Evolutionary conservation across 495 filamentous ascomycete species (phyloP), one percentile per base, ranked within the genome.

Genomic region (Chaetomium fimeti): DNA sequence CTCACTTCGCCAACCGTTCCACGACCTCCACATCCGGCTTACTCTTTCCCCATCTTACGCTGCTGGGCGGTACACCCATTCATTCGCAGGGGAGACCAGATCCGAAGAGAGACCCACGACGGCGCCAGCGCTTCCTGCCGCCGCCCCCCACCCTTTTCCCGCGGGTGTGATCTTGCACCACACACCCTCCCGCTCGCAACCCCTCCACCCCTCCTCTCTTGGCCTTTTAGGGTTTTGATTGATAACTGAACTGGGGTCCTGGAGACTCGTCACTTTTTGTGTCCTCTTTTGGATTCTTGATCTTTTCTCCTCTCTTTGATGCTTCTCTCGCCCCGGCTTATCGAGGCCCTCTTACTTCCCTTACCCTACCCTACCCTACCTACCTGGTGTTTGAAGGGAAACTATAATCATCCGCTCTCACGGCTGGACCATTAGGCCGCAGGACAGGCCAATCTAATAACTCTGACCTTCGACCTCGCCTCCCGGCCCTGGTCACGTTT

Each of bases 171-270:
- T 63, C 66, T 68, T 69, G 66, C 61, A 64, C 52, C 42, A 61
- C 60, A 61, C 65, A 60, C 68, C 70, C 69, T 67, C 67, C 57
- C 48, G 22, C 61, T 52, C 38, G 43, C 58, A 15, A 52, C 70
- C 68, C 66, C 61, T 68, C 66, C 66, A 61, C 49, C 54, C 45
- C 48, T 20, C 47, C 45, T 58, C 65, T 58, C 62, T 60, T 64
- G 55, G 57, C 25, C 62, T 53, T 29, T 22, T 25, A 53, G 55
- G 62, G 66, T 64, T 55, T 42, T 40, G 59, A 6, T 61, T 66
- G 60, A 65, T 66, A 66, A 58, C 61, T 57, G 53, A 43, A 53
- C 27, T 60, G 54, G 65, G 62, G 68, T 75, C 73, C 71, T 51
- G 67, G 71, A 69, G 69, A 69, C 70, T 63, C 36, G 62, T 61